These are phyloP conservation scores for Symbiodinium pilosum DNA, from an alignment of 73 alveolate species.

Conservation along the genomic window DNA sequence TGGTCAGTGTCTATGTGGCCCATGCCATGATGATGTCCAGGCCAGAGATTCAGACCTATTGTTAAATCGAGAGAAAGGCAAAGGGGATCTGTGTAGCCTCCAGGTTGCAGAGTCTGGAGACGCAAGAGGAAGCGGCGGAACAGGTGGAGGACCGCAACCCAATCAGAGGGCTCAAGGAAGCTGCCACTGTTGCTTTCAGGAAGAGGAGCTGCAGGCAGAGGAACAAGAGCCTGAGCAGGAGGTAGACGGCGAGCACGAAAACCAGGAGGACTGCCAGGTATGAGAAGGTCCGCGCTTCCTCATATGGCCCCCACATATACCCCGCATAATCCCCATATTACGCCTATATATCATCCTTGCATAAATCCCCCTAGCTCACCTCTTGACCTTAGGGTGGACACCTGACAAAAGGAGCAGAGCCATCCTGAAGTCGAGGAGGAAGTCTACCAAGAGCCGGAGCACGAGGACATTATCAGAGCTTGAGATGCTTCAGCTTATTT, in stretches of 20 bases:
- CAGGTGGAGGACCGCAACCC: background rate
- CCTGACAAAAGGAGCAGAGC: no score
- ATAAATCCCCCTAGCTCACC: no score
- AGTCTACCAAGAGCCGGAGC: background rate
- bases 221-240: background rate
- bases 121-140: background rate
- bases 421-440: slow-evolving; percentile 17
- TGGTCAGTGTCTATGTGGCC: slow-evolving; percentile 42
- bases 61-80: no score
- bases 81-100: no score
- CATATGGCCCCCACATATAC: no score
- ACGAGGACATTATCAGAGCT: background rate
- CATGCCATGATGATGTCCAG: slow-evolving; percentile 75
- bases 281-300: background rate
- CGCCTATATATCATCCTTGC: no score
- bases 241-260: background rate
- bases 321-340: no score
- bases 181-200: background rate
- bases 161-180: background rate
- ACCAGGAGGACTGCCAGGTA: background rate
- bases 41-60: background rate
- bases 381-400: no score
- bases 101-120: background rate
- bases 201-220: background rate
- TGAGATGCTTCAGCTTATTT: background rate